Conservation (phyloP, 2,329 filamentous ascomycete species). For the Cladosporium sp. region DNA sequence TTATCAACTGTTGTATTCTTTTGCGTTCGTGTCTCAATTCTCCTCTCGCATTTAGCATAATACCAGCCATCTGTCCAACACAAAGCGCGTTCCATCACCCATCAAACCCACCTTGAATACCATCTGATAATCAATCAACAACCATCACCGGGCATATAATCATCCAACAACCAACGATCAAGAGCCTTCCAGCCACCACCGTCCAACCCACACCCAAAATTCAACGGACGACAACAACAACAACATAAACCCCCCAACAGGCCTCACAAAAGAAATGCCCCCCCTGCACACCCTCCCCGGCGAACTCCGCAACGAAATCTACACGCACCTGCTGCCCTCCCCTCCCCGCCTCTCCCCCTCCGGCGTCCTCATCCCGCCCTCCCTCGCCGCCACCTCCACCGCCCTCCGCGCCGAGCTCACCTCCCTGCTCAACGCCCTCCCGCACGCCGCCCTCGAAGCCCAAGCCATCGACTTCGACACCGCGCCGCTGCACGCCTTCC, state of each 20-base stretch:
- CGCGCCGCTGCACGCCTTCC: conserved; percentile 5
- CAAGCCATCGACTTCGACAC: conserved; percentile 8
- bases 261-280: not conserved
- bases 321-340: conserved; percentile 2
- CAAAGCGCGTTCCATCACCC: too few species aligned
- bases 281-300: conserved; percentile 6
- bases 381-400: conserved; percentile 4
- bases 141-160: not conserved
- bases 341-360: conserved; percentile 1
- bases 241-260: not conserved
- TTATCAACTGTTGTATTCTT: too few species aligned
- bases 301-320: conserved; percentile 9
- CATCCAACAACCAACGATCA: too few species aligned
- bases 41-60: too few species aligned
- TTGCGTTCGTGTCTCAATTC: too few species aligned
- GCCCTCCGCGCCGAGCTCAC: conserved; percentile 5
- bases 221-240: not conserved
- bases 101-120: not conserved
- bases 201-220: not conserved
- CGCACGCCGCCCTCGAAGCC: not conserved
- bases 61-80: too few species aligned
- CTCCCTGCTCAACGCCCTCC: not conserved
- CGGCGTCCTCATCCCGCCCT: conserved; percentile 2
- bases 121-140: not conserved
- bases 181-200: not conserved